Conservation (phyloP, 352 stramenopile species). For the Phytophthora macrochlamydospora region DNA sequence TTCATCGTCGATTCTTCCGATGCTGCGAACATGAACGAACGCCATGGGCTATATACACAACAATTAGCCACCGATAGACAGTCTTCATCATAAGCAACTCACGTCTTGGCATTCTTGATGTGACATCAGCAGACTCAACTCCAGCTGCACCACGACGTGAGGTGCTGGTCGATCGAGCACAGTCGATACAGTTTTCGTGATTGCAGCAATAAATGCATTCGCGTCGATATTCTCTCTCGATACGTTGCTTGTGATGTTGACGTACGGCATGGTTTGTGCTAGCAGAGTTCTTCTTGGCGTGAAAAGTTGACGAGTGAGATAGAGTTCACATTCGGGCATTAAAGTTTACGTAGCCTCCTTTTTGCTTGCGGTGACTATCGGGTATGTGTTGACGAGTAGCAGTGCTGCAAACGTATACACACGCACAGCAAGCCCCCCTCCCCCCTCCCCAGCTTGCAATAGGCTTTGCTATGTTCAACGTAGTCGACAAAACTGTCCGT, state of each 20-base stretch:
- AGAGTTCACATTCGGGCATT: too few species aligned
- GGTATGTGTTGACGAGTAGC: slow-evolving; percentile 15
- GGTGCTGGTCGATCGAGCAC: slow-evolving; percentile 19
- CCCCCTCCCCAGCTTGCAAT: too few species aligned
- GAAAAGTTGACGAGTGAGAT: slow-evolving; percentile 17
- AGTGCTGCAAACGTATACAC: slow-evolving; percentile 7
- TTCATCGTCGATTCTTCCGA: slow-evolving; percentile 32
- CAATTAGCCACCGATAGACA: background rate
- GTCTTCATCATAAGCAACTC: background rate
- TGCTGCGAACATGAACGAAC: slow-evolving; percentile 37
- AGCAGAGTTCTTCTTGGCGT: background rate
- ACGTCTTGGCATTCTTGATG: slow-evolving; percentile 26
- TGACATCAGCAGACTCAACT: slow-evolving; percentile 32
- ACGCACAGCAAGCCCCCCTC: too few species aligned
- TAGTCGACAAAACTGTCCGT: too few species aligned
- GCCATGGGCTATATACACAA: slow-evolving; percentile 18
- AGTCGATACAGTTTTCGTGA: slow-evolving; percentile 25
- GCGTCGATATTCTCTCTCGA: slow-evolving; percentile 20
- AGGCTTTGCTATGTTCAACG: too few species aligned
- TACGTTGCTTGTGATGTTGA: slow-evolving; percentile 37
- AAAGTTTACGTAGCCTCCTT: slow-evolving; percentile 11
- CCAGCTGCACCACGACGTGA: slow-evolving; percentile 28
- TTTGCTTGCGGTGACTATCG: slow-evolving; percentile 8
- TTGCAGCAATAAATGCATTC: slow-evolving; percentile 6
- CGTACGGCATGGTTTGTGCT: slow-evolving; percentile 23